phyloP scores from a whole-genome alignment of 1,284 basidiomycete species.

The Ustilago bromivora region DNA sequence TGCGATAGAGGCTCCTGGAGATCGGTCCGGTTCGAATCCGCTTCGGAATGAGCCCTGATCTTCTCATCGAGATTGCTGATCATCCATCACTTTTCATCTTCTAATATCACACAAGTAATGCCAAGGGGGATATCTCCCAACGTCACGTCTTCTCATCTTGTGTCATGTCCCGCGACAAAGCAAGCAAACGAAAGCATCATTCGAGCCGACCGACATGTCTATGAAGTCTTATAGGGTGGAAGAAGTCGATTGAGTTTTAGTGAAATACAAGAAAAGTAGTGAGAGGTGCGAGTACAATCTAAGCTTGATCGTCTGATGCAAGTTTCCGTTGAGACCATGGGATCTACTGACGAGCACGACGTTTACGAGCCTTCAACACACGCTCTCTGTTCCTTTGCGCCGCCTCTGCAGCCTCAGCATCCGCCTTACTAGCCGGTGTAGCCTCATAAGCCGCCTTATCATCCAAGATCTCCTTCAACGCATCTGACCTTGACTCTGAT shows the following conservation, averaged over 20 bases:
- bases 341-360: slow-evolving; percentile 30
- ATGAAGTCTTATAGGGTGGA: not conserved
- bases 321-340: too few relatives aligned
- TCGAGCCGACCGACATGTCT: too few relatives aligned
- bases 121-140: too few relatives aligned
- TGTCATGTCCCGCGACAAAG: too few relatives aligned
- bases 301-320: not conserved
- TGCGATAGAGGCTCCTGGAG: slow-evolving; percentile 10
- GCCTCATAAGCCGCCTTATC: slow-evolving; percentile 37
- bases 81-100: too few relatives aligned
- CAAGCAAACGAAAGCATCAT: not conserved
- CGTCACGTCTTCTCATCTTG: too few relatives aligned
- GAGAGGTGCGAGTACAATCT: slow-evolving; percentile 4
- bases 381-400: slow-evolving; percentile 29
- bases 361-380: slow-evolving; percentile 44
- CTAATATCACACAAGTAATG: too few relatives aligned
- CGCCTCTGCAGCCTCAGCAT: slow-evolving; percentile 6
- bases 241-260: not conserved
- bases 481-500: slow-evolving; percentile 23
- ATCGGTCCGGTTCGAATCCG: slow-evolving; percentile 17
- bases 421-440: not conserved
- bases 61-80: not conserved
- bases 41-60: slow-evolving; percentile 18
- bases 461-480: slow-evolving; percentile 47
- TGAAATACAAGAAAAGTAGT: slow-evolving; percentile 21